These are phyloP conservation scores for Erodium trifolium DNA, from an alignment of 441 rosid species.

Conservation along the genomic window DNA sequence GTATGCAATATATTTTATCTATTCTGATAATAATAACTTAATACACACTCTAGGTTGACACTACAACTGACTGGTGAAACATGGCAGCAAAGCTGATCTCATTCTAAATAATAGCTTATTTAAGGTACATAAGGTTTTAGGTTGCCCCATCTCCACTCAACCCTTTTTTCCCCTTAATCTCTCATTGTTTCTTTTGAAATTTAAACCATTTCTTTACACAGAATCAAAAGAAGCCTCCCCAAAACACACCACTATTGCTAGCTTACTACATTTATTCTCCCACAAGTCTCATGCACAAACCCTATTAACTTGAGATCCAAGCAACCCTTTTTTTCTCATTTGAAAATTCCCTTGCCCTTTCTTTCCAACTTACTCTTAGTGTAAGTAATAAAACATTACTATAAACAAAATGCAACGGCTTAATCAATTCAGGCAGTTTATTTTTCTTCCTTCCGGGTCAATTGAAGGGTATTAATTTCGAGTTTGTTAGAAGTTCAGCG, in stretches of 20 bases:
- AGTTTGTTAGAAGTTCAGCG: too few species aligned
- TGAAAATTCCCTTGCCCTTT: slow-evolving; percentile 1
- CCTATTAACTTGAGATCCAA: slow-evolving; percentile 50
- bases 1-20: neutral
- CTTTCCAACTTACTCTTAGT: neutral
- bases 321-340: slow-evolving; percentile 28
- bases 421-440: too few species aligned
- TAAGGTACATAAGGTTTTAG: too few species aligned
- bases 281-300: slow-evolving; percentile 26
- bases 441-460: too few species aligned
- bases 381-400: neutral
- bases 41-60: slow-evolving; percentile 53
- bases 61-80: too few species aligned
- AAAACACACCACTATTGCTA: slow-evolving; percentile 4
- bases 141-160: slow-evolving; percentile 62
- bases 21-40: slow-evolving; percentile 32
- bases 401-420: too few species aligned
- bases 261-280: slow-evolving; percentile 32
- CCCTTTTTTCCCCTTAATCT: slow-evolving; percentile 11
- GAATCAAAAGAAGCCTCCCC: slow-evolving; percentile 19
- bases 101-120: too few species aligned
- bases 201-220: slow-evolving; percentile 16
- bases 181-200: neutral
- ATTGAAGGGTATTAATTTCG: too few species aligned
- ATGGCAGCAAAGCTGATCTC: too few species aligned